Evolutionary conservation across 371 early-diverging fungal species (phyloP), one percentile per base, ranked within the genome.

Genomic region (Thermomucor indicae-seudaticae): DNA sequence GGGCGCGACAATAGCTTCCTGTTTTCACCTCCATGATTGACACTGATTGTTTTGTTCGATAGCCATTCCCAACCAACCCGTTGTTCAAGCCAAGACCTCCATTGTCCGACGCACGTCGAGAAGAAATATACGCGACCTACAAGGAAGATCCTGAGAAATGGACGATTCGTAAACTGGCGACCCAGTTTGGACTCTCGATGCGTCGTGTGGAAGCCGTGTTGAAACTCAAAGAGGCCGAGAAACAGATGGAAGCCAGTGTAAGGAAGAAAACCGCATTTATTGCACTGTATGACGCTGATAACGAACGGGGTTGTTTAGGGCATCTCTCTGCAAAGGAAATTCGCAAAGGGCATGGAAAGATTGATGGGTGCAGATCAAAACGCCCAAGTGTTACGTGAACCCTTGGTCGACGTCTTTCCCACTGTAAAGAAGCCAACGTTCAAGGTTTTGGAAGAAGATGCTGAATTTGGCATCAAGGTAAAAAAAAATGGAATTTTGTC

Each of bases 31-130:
- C n/a, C n/a, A n/a, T n/a, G n/a, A n/a, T n/a, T n/a, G n/a, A n/a
- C n/a, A n/a, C n/a, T n/a, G n/a, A n/a, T n/a, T n/a, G n/a, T n/a
- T n/a, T n/a, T n/a, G n/a, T n/a, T n/a, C n/a, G n/a, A n/a, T n/a
- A n/a, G 27, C 95, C 95, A 19, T 94, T 94, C 72, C 95, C 95
- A 6, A 80, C 90, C 76, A 95, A 95, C 58, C 93, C 92, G 28
- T 64, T 75, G 47, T 95, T 92, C 75, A 79, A 77, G 51, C 92
- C 92, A 17, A 69, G 75, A 59, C 72, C 90, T 28, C 97, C 97
- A 24, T 64, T 95, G 29, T 63, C 84, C 17, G 87, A 95, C 58
- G 51, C 52, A 3, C 61, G 70, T 16, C 85, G 88, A 51, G 80
- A 86, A 57, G 78, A 83, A 49, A 87, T 96, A 27, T 95, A 88